Conservation (phyloP, 2,329 filamentous ascomycete species). For the Fusarium haematococcum region DNA sequence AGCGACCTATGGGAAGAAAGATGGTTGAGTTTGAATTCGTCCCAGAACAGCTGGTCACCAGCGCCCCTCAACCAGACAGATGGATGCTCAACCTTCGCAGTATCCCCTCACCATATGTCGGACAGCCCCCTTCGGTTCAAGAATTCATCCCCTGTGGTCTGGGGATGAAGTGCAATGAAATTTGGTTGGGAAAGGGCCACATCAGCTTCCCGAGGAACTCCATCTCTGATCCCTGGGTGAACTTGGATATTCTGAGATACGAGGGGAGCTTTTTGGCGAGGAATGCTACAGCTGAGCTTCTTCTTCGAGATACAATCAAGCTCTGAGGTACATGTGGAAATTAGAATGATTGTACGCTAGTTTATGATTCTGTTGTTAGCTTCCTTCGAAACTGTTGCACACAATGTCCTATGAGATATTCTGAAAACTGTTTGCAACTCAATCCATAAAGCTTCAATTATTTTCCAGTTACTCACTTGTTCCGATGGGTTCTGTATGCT, state of each 20-base stretch:
- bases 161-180: background rate
- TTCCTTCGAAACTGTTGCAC: background rate
- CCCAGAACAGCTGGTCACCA: slow-evolving; percentile 4
- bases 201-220: slow-evolving; percentile 12
- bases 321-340: background rate
- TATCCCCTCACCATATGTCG: slow-evolving; percentile 6
- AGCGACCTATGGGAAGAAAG: slow-evolving; percentile 9
- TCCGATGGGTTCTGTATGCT: background rate
- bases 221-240: slow-evolving; percentile 15
- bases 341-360: background rate
- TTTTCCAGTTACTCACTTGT: background rate
- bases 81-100: slow-evolving; percentile 21
- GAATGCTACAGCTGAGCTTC: slow-evolving; percentile 12
- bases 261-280: slow-evolving; percentile 17
- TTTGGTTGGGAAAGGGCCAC: slow-evolving; percentile 2
- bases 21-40: slow-evolving; percentile 23
- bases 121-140: slow-evolving; percentile 5
- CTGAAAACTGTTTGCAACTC: background rate
- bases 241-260: slow-evolving; percentile 16
- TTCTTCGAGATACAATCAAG: slow-evolving; percentile 6
- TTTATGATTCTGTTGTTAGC: background rate
- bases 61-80: slow-evolving; percentile 5
- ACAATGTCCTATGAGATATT: background rate
- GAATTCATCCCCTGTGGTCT: slow-evolving; percentile 1
- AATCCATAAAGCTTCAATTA: background rate